Percentiles rank a stretch among this genome's conserved stretches.
Conservation (phyloP, 108 stramenopile genomes). For the Skeletonema tropicum region DNA sequence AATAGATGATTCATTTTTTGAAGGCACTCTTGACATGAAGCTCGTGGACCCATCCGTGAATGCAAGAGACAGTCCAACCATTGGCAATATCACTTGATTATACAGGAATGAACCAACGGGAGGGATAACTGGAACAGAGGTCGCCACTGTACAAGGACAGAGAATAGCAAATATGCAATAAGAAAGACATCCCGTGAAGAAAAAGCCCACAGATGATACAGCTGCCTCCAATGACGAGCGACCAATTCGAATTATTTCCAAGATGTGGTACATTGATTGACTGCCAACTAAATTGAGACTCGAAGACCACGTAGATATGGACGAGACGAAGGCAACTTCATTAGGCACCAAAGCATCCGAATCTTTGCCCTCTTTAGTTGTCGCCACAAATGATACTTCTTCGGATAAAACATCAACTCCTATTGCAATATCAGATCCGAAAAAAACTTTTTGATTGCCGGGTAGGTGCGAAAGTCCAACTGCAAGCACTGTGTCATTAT, state of each 20-base stretch:
- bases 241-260: constrained; percentile 74
- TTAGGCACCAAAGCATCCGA: constrained; percentile 52
- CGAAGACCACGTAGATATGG: constrained; percentile 74
- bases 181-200: constrained; percentile 60
- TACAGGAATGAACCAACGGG: constrained; percentile 68
- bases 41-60: constrained; percentile 57
- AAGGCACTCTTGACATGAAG: constrained; percentile 81
- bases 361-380: neutral
- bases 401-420: constrained; percentile 78
- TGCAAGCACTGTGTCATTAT: constrained; percentile 82
- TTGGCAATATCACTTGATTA: constrained; percentile 65
- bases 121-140: constrained; percentile 63
- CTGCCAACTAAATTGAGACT: constrained; percentile 72
- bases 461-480: constrained; percentile 80
- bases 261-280: constrained; percentile 59
- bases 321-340: constrained; percentile 73
- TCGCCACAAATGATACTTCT: constrained; percentile 16
- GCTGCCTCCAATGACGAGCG: constrained; percentile 75
- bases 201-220: constrained; percentile 58
- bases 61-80: constrained; percentile 71
- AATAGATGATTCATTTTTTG: constrained; percentile 76
- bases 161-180: constrained; percentile 66
- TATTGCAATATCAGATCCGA: constrained; percentile 77
- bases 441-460: constrained; percentile 77
- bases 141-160: constrained; percentile 64